Percentiles rank a stretch among this genome's conserved stretches.
Conservation (phyloP, 768 basidiomycete genomes). For the Rickenella mellea region DNA sequence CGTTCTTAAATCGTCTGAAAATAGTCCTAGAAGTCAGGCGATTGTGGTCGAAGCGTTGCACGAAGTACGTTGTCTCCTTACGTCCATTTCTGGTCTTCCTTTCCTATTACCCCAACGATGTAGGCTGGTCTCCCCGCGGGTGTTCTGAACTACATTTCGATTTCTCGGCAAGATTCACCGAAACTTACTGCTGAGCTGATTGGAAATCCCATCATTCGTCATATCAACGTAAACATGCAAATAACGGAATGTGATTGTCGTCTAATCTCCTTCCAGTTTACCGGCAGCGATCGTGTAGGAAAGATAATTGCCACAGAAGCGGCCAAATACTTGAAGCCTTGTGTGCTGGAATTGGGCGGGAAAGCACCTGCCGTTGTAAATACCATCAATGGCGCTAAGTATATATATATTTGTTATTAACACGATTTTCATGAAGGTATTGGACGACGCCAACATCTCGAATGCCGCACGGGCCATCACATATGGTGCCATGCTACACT, state of each 20-base stretch:
- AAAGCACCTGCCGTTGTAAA: slow-evolving; percentile 43
- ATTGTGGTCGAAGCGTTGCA: slow-evolving; percentile 37
- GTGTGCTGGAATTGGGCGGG: slow-evolving; percentile 46
- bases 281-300: slow-evolving; percentile 46
- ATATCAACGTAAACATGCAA: slow-evolving; percentile 40
- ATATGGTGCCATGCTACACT: slow-evolving; percentile 33
- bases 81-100: too few species aligned
- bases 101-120: too few species aligned
- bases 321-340: slow-evolving; percentile 46
- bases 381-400: not conserved
- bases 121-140: slow-evolving; percentile 52
- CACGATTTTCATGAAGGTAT: too few species aligned
- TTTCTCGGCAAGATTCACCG: slow-evolving; percentile 34
- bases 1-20: slow-evolving; percentile 43
- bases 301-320: slow-evolving; percentile 45
- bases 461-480: slow-evolving; percentile 43
- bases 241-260: not conserved
- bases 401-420: not conserved
- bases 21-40: slow-evolving; percentile 36
- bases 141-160: slow-evolving; percentile 46
- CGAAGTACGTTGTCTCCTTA: slow-evolving; percentile 19
- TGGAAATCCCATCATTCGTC: slow-evolving; percentile 40
- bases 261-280: slow-evolving; percentile 33
- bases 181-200: slow-evolving; percentile 40
- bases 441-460: slow-evolving; percentile 42